phyloP scores from a whole-genome alignment of 148 eudicot species.

The Diospyros kaki region DNA sequence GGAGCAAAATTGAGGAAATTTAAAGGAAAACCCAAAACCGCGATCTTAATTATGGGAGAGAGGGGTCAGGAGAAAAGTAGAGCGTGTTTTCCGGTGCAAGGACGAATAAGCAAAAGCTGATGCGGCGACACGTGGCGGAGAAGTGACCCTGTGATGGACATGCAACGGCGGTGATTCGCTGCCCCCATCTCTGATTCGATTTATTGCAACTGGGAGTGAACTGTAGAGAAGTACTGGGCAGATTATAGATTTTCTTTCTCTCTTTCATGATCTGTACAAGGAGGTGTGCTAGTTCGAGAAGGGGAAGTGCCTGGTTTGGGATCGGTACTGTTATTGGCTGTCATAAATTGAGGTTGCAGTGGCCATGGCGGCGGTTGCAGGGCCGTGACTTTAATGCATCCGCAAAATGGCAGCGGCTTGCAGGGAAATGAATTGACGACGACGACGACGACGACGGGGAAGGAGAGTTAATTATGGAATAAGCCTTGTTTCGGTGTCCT shows the following conservation, averaged over 20 bases:
- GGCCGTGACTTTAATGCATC: slow-evolving; percentile 56
- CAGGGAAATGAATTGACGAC: background rate
- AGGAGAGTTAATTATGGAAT: background rate
- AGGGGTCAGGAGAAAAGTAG: slow-evolving; percentile 29
- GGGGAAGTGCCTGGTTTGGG: slow-evolving; percentile 7
- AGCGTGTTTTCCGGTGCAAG: slow-evolving; percentile 69
- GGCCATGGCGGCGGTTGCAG: slow-evolving; percentile 95
- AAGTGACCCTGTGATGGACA: slow-evolving; percentile 17
- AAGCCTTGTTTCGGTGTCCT: background rate
- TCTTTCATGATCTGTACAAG: too few species aligned
- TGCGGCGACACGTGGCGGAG: slow-evolving; percentile 26
- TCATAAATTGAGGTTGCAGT: slow-evolving; percentile 41
- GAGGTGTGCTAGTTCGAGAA: background rate
- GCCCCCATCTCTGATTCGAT: background rate
- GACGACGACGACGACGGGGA: background rate
- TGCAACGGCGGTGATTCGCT: slow-evolving; percentile 29
- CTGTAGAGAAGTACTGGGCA: slow-evolving; percentile 36
- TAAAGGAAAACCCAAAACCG: too few species aligned
- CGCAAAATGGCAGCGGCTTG: slow-evolving; percentile 16
- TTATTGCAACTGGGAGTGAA: slow-evolving; percentile 34
- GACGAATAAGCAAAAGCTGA: slow-evolving; percentile 46
- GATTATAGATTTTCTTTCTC: slow-evolving; percentile 7
- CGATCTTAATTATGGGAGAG: slow-evolving; percentile 15
- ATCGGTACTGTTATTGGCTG: slow-evolving; percentile 14
- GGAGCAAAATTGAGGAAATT: too few species aligned